Conservation (phyloP, 192 early-diverging fungal species). For the Coemansia umbellata region DNA sequence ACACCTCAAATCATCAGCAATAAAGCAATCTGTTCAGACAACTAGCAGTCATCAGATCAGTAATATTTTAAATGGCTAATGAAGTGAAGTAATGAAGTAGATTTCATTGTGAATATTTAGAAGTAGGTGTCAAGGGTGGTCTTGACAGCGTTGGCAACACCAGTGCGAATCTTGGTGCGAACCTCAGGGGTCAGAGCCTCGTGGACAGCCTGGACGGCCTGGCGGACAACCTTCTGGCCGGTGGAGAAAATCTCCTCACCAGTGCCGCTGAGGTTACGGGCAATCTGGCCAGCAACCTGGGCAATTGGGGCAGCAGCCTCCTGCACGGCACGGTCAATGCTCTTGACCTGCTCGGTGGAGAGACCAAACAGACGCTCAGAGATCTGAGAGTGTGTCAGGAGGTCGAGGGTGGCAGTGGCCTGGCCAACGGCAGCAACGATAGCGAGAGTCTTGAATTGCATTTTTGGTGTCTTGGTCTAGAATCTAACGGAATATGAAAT, state of each 20-base stretch:
- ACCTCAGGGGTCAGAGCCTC: constrained; percentile 52
- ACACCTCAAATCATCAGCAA: background rate
- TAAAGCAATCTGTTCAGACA: background rate
- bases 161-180: constrained; percentile 51
- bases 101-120: constrained; percentile 12
- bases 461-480: constrained; percentile 10
- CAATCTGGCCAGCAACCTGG: constrained; percentile 51
- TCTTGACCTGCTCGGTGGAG: constrained; percentile 52
- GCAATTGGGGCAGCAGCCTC: constrained; percentile 51
- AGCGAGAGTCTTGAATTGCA: constrained; percentile 51
- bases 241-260: constrained; percentile 47
- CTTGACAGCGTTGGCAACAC: constrained; percentile 52
- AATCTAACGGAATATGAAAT: too few relatives aligned
- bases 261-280: constrained; percentile 49
- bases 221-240: constrained; percentile 52
- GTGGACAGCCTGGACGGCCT: constrained; percentile 50
- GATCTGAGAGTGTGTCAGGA: constrained; percentile 50
- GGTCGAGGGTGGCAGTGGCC: constrained; percentile 51
- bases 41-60: too few relatives aligned
- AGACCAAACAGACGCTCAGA: constrained; percentile 52
- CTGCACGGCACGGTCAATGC: constrained; percentile 52
- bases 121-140: constrained; percentile 54
- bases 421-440: constrained; percentile 46
- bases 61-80: background rate
- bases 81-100: background rate